phyloP scores from a whole-genome alignment of 345 rosid species.

The Eucalyptus sp. region DNA sequence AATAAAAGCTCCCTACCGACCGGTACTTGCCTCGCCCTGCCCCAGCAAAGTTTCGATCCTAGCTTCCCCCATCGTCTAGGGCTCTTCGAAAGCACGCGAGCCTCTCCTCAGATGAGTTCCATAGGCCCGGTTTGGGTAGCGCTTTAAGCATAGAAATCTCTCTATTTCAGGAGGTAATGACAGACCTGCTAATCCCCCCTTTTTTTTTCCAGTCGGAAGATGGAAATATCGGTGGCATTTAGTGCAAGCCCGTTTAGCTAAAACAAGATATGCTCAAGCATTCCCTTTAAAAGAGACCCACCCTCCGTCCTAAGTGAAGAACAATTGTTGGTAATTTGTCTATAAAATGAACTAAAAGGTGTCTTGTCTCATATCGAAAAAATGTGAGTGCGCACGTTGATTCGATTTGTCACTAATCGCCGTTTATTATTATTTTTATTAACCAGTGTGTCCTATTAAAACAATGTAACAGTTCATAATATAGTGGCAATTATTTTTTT shows the following conservation, averaged over 20 bases:
- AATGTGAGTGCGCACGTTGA: rapidly evolving
- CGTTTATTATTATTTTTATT: too few species aligned
- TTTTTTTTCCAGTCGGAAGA: not conserved
- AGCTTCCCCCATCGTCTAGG: not conserved
- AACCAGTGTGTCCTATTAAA: too few species aligned
- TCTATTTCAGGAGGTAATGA: not conserved
- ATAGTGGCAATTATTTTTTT: too few species aligned
- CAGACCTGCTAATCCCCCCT: not conserved
- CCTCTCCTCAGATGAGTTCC: not conserved
- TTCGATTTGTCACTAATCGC: too few species aligned
- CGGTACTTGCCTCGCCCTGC: not conserved
- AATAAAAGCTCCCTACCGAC: not conserved
- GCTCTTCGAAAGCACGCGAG: not conserved
- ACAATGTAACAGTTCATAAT: rapidly evolving
- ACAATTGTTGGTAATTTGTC: not conserved
- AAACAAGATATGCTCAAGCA: not conserved
- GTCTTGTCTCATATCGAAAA: not conserved
- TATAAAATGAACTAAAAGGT: not conserved
- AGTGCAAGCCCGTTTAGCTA: not conserved
- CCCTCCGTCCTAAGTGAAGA: not conserved
- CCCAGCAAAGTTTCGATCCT: not conserved
- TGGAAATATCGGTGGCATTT: not conserved
- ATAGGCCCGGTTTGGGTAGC: not conserved
- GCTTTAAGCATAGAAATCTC: not conserved
- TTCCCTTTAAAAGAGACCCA: not conserved